Evolutionary conservation across 1,139 yeast species (phyloP).

Genomic region (Pichia sp.): DNA sequence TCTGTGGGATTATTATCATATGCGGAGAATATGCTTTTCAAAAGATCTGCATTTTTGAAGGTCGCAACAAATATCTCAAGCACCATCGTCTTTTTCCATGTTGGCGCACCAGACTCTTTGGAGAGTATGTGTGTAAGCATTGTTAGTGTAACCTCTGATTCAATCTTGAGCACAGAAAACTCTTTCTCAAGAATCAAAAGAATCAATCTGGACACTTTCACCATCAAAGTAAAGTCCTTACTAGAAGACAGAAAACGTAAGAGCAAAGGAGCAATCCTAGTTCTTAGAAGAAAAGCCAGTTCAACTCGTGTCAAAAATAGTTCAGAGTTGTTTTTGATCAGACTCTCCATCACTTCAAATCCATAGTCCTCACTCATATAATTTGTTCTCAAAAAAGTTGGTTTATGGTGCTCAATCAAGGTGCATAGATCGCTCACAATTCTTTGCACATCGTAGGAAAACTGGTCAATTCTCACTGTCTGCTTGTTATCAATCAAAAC

Average conservation of each 20-base stretch:
- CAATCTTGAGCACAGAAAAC: slow-evolving; percentile 56
- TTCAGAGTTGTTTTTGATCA: slow-evolving; percentile 45
- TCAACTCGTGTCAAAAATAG: slow-evolving; percentile 57
- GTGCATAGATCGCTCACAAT: slow-evolving; percentile 68
- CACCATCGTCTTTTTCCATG: slow-evolving; percentile 69
- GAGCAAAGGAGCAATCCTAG: slow-evolving; percentile 66
- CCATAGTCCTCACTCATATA: slow-evolving; percentile 62
- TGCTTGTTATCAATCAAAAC: slow-evolving; percentile 39
- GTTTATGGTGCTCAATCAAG: slow-evolving; percentile 52
- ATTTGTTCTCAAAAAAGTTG: slow-evolving; percentile 44
- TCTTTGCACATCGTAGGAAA: slow-evolving; percentile 61
- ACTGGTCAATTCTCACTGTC: slow-evolving; percentile 37
- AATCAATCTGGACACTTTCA: slow-evolving; percentile 68
- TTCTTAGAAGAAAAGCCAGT: slow-evolving; percentile 56
- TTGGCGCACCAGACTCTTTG: slow-evolving; percentile 39
- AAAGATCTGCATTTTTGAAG: slow-evolving; percentile 46
- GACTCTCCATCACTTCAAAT: slow-evolving; percentile 72
- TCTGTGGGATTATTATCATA: slow-evolving; percentile 52
- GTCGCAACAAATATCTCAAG: slow-evolving; percentile 64
- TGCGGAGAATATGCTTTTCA: slow-evolving; percentile 47
- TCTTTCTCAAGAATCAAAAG: slow-evolving; percentile 55
- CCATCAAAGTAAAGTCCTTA: slow-evolving; percentile 58
- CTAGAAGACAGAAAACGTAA: slow-evolving; percentile 58
- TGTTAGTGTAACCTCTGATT: slow-evolving; percentile 74
- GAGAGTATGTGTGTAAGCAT: slow-evolving; percentile 61